Evolutionary conservation across 2,329 filamentous ascomycete genomes (phyloP).

Genomic region (Elsinoe australis): DNA sequence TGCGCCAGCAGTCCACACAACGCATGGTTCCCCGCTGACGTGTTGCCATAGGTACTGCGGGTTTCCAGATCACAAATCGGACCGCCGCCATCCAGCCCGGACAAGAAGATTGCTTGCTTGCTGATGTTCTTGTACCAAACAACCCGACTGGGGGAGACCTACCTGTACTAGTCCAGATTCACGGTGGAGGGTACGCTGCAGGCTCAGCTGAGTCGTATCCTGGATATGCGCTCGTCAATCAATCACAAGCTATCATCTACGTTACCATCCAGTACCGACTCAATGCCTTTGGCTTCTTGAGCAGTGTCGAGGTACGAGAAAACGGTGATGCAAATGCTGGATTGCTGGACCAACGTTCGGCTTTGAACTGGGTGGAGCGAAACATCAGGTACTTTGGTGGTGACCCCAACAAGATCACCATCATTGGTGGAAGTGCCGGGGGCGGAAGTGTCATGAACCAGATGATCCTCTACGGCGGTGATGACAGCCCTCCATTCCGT

Average conservation of each 20-base stretch:
- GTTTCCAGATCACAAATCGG: conserved; percentile 16
- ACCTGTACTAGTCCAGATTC: conserved; percentile 31
- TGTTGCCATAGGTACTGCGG: conserved; percentile 18
- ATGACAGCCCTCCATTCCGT: conserved; percentile 34
- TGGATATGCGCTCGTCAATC: conserved; percentile 27
- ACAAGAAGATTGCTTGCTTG: conserved; percentile 36
- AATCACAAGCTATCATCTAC: conserved; percentile 28
- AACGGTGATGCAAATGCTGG: conserved; percentile 22
- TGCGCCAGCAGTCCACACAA: not conserved
- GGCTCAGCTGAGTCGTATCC: conserved; percentile 23
- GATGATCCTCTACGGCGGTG: conserved; percentile 35
- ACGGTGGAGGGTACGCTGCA: conserved; percentile 30
- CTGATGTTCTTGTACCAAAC: conserved; percentile 35
- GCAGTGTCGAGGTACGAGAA: conserved; percentile 18
- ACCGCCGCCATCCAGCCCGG: conserved; percentile 21
- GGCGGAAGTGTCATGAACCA: conserved; percentile 27
- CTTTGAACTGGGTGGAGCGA: conserved; percentile 23
- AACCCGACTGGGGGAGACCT: conserved; percentile 27
- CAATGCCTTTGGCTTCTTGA: conserved; percentile 25
- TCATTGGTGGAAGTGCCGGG: conserved; percentile 27
- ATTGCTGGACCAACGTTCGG: conserved; percentile 22
- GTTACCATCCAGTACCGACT: conserved; percentile 30
- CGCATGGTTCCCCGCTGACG: not conserved
- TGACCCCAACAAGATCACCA: conserved; percentile 22
- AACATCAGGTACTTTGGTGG: conserved; percentile 23